phyloP scores from a whole-genome alignment of 2,329 filamentous ascomycete genomes.

The Trichothecium roseum region DNA sequence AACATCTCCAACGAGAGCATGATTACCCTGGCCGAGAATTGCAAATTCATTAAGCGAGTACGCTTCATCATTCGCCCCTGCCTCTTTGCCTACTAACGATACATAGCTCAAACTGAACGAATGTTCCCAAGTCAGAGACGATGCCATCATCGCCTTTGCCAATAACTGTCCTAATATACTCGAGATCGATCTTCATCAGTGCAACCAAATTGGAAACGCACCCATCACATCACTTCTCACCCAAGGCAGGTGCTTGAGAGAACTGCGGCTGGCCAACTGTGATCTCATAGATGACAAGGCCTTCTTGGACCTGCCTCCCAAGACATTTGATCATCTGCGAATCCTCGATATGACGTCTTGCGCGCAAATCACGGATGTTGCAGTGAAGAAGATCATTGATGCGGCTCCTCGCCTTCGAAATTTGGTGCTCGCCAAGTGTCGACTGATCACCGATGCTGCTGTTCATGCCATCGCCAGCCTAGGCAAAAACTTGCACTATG shows the following conservation, averaged over 20 bases:
- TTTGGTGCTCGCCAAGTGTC: slow-evolving; percentile 87
- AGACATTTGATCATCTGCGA: slow-evolving; percentile 74
- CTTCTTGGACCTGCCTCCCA: slow-evolving; percentile 66
- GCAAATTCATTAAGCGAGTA: slow-evolving; percentile 78
- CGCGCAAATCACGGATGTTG: slow-evolving; percentile 69
- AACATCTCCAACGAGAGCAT: slow-evolving; percentile 81
- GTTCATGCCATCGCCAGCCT: slow-evolving; percentile 80
- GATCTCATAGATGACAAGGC: slow-evolving; percentile 77
- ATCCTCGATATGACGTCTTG: slow-evolving; percentile 93
- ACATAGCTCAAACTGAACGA: slow-evolving; percentile 83
- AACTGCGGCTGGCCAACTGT: slow-evolving; percentile 80
- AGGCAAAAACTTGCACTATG: slow-evolving; percentile 93
- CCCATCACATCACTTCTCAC: slow-evolving; percentile 74
- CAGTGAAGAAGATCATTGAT: slow-evolving; percentile 78
- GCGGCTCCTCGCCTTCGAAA: slow-evolving; percentile 84
- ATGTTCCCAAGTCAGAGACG: slow-evolving; percentile 74
- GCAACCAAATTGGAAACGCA: slow-evolving; percentile 67
- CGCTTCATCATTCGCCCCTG: slow-evolving; percentile 18
- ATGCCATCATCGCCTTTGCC: slow-evolving; percentile 75
- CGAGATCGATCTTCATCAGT: slow-evolving; percentile 90
- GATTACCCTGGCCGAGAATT: slow-evolving; percentile 68
- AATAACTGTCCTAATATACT: slow-evolving; percentile 83
- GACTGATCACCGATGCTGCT: slow-evolving; percentile 80
- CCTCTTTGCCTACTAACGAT: background rate
- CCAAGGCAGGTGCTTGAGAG: slow-evolving; percentile 73